Percentiles rank a stretch among this genome's conserved stretches.
These are phyloP conservation scores for Coniosporium apollinis DNA, from an alignment of 495 filamentous ascomycete genomes.

Conservation along the genomic window DNA sequence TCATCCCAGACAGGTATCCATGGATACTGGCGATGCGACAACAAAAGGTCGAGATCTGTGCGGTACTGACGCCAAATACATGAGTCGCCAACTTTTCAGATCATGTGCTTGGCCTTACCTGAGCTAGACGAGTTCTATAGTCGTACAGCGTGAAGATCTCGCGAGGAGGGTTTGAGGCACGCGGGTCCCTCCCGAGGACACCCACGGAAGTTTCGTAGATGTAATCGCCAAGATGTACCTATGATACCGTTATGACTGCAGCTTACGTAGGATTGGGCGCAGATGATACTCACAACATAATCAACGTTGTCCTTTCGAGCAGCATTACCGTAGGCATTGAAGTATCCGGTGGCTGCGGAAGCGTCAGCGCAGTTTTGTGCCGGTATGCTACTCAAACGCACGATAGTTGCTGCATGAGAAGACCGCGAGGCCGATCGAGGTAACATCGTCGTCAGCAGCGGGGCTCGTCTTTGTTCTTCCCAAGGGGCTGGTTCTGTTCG, in stretches of 20 bases:
- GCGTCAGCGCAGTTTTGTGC: no score
- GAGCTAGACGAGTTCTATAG: conserved; percentile 42
- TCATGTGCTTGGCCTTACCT: no score
- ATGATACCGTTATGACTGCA: no score
- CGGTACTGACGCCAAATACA: no score
- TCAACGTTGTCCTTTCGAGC: conserved; percentile 41
- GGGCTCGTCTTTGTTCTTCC: conserved; percentile 24
- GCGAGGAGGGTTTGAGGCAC: conserved; percentile 6
- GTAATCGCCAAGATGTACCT: conserved; percentile 43
- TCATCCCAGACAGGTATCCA: conserved; percentile 57
- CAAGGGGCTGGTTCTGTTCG: conserved; percentile 17
- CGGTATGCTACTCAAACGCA: conserved; percentile 11
- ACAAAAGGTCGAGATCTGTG: conserved; percentile 40
- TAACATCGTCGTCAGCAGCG: conserved; percentile 14
- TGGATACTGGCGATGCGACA: conserved; percentile 39
- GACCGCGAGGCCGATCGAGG: conserved; percentile 17
- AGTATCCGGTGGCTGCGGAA: conserved; percentile 41
- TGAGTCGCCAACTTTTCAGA: conserved; percentile 37
- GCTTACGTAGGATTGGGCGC: no score
- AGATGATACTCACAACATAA: conserved; percentile 34
- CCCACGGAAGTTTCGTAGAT: conserved; percentile 53
- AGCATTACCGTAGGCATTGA: conserved; percentile 47
- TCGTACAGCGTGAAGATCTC: conserved; percentile 33
- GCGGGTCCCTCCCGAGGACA: no score
- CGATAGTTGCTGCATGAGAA: conserved; percentile 24